phyloP scores from a whole-genome alignment of 768 basidiomycete species.

The Boletus sp. region DNA sequence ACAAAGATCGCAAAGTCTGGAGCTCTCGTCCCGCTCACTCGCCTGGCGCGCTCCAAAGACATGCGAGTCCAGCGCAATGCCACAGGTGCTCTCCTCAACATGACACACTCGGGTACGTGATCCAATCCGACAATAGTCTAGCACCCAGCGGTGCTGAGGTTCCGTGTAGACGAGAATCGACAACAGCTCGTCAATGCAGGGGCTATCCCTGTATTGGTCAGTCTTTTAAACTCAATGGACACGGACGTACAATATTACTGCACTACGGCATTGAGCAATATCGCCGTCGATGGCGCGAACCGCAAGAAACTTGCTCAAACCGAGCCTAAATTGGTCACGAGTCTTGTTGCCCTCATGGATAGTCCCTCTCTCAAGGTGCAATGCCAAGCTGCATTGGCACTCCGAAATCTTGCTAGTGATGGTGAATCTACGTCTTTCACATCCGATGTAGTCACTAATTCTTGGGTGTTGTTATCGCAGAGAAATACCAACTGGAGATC shows the following conservation, averaged over 20 bases:
- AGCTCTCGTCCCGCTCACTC: slow-evolving; percentile 94
- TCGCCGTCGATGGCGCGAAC: slow-evolving; percentile 95
- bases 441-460: slow-evolving; percentile 18
- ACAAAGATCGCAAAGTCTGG: slow-evolving; percentile 99
- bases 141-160: slow-evolving; percentile 4
- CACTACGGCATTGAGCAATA: slow-evolving; percentile 97
- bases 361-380: slow-evolving; percentile 97
- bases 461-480: slow-evolving; percentile 39
- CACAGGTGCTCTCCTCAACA: slow-evolving; percentile 95
- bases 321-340: slow-evolving; percentile 93
- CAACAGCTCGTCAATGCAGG: slow-evolving; percentile 98
- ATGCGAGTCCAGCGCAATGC: slow-evolving; percentile 99
- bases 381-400: slow-evolving; percentile 94
- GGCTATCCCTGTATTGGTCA: slow-evolving; percentile 95
- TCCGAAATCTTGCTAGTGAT: slow-evolving; percentile 96
- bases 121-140: background rate
- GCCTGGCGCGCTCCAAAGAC: slow-evolving; percentile 95
- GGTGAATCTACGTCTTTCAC: slow-evolving; percentile 44
- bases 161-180: slow-evolving; percentile 85
- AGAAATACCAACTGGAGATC: slow-evolving; percentile 98
- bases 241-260: slow-evolving; percentile 99
- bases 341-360: slow-evolving; percentile 94
- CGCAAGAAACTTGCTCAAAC: slow-evolving; percentile 91
- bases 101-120: slow-evolving; percentile 93
- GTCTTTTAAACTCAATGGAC: slow-evolving; percentile 89